Percentiles rank a stretch among this genome's conserved stretches.
Evolutionary conservation across 2,329 filamentous ascomycete genomes (phyloP).

Genomic region (Hymenoscyphus repandus): DNA sequence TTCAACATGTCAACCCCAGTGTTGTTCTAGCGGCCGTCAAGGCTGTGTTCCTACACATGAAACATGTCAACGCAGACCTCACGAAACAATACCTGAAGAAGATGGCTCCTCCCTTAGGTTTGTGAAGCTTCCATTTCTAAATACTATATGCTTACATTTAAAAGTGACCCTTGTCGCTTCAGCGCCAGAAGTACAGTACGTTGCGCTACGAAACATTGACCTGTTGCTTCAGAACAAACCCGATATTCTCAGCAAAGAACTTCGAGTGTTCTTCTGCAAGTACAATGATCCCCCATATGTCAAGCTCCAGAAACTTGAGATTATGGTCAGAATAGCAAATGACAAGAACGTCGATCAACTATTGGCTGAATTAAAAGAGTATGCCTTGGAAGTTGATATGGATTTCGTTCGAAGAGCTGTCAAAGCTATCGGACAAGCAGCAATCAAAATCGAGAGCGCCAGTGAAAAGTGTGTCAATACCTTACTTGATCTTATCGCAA

Average conservation of each 20-base stretch:
- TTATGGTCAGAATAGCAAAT: slow-evolving; percentile 98
- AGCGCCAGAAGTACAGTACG: slow-evolving; percentile 94
- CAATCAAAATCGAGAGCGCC: slow-evolving; percentile 95
- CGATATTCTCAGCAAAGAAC: slow-evolving; percentile 93
- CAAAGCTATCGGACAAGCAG: slow-evolving; percentile 94
- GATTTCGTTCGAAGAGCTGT: slow-evolving; percentile 94
- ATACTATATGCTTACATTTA: slow-evolving; percentile 12
- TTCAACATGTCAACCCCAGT: slow-evolving; percentile 96
- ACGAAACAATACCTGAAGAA: slow-evolving; percentile 89
- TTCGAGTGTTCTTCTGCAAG: slow-evolving; percentile 99
- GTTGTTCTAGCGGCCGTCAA: slow-evolving; percentile 97
- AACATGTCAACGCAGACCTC: slow-evolving; percentile 69
- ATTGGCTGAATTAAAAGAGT: slow-evolving; percentile 91
- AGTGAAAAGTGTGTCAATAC: slow-evolving; percentile 95
- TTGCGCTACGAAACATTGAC: slow-evolving; percentile 93
- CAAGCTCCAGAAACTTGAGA: slow-evolving; percentile 95
- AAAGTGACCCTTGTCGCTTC: slow-evolving; percentile 92
- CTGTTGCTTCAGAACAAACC: slow-evolving; percentile 92
- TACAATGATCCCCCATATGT: slow-evolving; percentile 98
- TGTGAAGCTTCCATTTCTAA: slow-evolving; percentile 23
- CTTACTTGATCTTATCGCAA: slow-evolving; percentile 87
- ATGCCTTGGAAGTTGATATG: slow-evolving; percentile 97
- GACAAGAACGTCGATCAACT: slow-evolving; percentile 95
- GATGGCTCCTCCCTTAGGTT: slow-evolving; percentile 93
- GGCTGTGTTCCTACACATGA: slow-evolving; percentile 96